These are phyloP conservation scores for Abortiporus biennis DNA, from an alignment of 1,284 basidiomycete genomes.

Conservation along the genomic window DNA sequence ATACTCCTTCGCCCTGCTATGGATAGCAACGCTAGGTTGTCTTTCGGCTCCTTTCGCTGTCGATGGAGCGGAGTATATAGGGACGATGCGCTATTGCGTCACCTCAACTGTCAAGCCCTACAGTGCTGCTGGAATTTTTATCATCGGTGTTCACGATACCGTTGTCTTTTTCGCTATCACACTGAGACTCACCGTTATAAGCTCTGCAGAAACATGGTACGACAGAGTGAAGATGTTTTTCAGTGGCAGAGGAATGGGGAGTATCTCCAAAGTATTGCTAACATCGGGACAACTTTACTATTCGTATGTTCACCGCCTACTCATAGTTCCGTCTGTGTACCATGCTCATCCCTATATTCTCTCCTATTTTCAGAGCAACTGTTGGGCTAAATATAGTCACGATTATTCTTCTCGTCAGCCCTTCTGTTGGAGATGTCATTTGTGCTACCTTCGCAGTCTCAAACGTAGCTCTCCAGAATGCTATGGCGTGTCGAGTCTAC, in stretches of 20 bases:
- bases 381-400: slow-evolving; percentile 3
- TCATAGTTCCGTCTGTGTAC: background rate
- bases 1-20: slow-evolving; percentile 21
- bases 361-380: background rate
- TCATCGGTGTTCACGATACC: slow-evolving; percentile 1
- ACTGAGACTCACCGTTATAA: background rate
- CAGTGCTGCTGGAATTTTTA: background rate
- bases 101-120: slow-evolving; percentile 1
- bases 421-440: background rate
- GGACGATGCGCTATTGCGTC: background rate
- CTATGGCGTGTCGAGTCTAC: slow-evolving; percentile 5
- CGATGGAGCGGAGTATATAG: background rate
- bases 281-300: slow-evolving; percentile 2
- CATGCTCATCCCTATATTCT: no score
- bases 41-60: background rate
- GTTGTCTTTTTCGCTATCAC: slow-evolving; percentile 3
- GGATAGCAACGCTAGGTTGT: slow-evolving; percentile 22
- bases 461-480: slow-evolving; percentile 3
- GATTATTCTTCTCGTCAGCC: background rate
- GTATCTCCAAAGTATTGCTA: background rate
- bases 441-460: slow-evolving; percentile 3
- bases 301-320: background rate
- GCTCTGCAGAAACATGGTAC: background rate
- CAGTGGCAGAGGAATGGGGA: slow-evolving; percentile 1
- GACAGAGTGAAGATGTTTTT: background rate